A percentile compares a stretch with the other conserved stretches of the same genome.
These are phyloP conservation scores for Salix exigua DNA, from an alignment of 345 rosid genomes.

Conservation along the genomic window DNA sequence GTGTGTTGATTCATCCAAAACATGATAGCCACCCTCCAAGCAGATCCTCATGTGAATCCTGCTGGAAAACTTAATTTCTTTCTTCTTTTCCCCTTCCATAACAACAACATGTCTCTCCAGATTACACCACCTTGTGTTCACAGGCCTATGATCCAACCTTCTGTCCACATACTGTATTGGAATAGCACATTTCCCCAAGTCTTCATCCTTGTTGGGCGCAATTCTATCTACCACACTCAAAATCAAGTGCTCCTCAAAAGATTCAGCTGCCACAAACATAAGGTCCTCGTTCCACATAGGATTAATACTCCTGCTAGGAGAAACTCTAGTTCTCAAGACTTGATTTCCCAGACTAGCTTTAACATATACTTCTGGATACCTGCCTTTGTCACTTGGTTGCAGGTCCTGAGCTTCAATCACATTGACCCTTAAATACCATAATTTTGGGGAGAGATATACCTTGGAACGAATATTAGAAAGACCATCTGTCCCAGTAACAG, in stretches of 20 bases:
- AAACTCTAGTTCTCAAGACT: constrained; percentile 45
- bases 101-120: constrained; percentile 49
- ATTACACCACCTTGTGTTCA: constrained; percentile 69
- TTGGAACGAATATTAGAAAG: constrained; percentile 71
- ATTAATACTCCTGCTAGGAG: constrained; percentile 45
- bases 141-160: constrained; percentile 57
- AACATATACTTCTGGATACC: constrained; percentile 58
- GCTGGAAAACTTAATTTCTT: constrained; percentile 81
- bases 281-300: constrained; percentile 83
- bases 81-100: constrained; percentile 56
- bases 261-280: constrained; percentile 91
- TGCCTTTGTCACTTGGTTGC: constrained; percentile 57
- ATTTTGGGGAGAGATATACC: constrained; percentile 89
- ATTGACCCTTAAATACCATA: constrained; percentile 73
- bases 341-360: constrained; percentile 64
- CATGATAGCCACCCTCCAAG: constrained; percentile 93
- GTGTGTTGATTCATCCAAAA: constrained; percentile 88
- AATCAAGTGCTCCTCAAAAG: constrained; percentile 70
- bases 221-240: constrained; percentile 69
- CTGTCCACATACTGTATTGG: constrained; percentile 45
- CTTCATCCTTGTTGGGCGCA: constrained; percentile 71
- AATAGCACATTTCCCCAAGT: constrained; percentile 51
- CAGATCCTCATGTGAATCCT: constrained; percentile 57
- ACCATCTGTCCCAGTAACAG: constrained; percentile 55
- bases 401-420: constrained; percentile 86